A percentile compares a stretch with the other conserved stretches of the same genome.
Evolutionary conservation across 768 basidiomycete species (phyloP).

Genomic region (Coprinopsis sp.): DNA sequence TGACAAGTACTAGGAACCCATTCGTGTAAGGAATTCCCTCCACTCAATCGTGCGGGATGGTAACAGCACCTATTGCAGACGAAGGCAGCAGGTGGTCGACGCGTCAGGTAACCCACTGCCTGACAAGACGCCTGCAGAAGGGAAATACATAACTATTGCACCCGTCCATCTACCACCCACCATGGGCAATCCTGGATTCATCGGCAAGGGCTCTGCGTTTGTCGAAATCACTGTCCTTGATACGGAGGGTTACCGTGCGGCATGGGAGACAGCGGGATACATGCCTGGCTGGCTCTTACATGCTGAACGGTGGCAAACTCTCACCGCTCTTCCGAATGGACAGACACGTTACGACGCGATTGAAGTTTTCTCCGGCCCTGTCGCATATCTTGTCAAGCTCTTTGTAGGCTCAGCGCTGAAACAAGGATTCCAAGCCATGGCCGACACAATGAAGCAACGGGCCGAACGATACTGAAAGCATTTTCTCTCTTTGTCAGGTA

Average conservation of each 20-base stretch:
- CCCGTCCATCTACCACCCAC: constrained; percentile 57
- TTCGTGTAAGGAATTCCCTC: constrained; percentile 45
- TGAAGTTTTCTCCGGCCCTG: constrained; percentile 45
- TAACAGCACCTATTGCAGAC: constrained; percentile 36
- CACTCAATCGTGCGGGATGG: not conserved
- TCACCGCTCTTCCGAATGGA: constrained; percentile 37
- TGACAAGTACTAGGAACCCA: constrained; percentile 46
- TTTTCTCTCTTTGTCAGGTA: not conserved
- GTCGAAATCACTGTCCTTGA: constrained; percentile 48
- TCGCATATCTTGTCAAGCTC: constrained; percentile 47
- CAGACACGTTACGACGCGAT: constrained; percentile 62
- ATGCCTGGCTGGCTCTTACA: constrained; percentile 43
- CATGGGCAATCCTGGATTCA: constrained; percentile 37
- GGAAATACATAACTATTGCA: constrained; percentile 40
- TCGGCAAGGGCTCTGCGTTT: constrained; percentile 36
- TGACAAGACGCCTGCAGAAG: constrained; percentile 47
- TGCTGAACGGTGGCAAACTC: constrained; percentile 59
- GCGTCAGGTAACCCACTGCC: constrained; percentile 33
- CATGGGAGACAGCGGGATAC: constrained; percentile 43
- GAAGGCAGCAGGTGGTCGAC: constrained; percentile 37
- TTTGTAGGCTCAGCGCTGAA: constrained; percentile 40
- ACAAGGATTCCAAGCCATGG: constrained; percentile 48
- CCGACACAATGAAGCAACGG: constrained; percentile 49
- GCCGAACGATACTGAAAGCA: constrained; percentile 30
- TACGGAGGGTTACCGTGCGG: constrained; percentile 46